A percentile compares a stretch with the other conserved stretches of the same genome.
Conservation (phyloP, 1,139 yeast genomes). For the Magnusiomyces suaveolens region DNA sequence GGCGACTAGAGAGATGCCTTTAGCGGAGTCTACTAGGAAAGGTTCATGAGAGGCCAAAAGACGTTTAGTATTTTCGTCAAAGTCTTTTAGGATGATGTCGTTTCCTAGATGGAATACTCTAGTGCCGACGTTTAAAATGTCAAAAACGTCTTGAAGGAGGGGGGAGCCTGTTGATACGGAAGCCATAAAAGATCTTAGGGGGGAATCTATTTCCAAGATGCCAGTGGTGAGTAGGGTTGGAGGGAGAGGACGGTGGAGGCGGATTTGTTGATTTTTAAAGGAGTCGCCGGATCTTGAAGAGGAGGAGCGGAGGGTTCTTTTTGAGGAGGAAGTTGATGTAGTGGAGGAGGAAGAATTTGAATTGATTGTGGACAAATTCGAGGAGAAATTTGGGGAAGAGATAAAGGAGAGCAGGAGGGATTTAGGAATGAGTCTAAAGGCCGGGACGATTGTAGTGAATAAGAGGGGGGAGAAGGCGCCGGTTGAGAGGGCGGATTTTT, state of each 20-base stretch:
- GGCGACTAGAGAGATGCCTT: conserved; percentile 18
- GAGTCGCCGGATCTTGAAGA: conserved; percentile 13
- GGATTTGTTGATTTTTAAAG: conserved; percentile 7
- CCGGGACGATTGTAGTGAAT: conserved; percentile 46
- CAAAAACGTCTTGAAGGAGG: conserved; percentile 46
- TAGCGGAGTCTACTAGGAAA: background rate
- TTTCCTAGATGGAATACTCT: conserved; percentile 44
- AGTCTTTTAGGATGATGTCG: conserved; percentile 48
- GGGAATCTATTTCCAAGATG: conserved; percentile 30
- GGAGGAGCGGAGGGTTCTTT: conserved; percentile 15
- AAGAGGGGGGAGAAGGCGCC: conserved; percentile 55
- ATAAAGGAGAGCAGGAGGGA: conserved; percentile 39
- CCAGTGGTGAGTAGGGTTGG: conserved; percentile 31
- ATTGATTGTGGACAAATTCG: no score
- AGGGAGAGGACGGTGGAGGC: conserved; percentile 1
- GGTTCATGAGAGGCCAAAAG: background rate
- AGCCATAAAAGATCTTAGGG: conserved; percentile 33
- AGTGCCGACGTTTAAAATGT: conserved; percentile 49
- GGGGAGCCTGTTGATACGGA: conserved; percentile 36
- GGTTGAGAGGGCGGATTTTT: conserved; percentile 41
- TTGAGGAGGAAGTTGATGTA: background rate
- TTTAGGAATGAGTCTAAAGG: conserved; percentile 47
- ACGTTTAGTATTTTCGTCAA: conserved; percentile 28
- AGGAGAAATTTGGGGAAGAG: no score
- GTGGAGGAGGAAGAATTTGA: no score